A percentile compares a stretch with the other conserved stretches of the same genome.
Evolutionary conservation across 768 basidiomycete genomes (phyloP).

Genomic region (Baorangia bicolor): DNA sequence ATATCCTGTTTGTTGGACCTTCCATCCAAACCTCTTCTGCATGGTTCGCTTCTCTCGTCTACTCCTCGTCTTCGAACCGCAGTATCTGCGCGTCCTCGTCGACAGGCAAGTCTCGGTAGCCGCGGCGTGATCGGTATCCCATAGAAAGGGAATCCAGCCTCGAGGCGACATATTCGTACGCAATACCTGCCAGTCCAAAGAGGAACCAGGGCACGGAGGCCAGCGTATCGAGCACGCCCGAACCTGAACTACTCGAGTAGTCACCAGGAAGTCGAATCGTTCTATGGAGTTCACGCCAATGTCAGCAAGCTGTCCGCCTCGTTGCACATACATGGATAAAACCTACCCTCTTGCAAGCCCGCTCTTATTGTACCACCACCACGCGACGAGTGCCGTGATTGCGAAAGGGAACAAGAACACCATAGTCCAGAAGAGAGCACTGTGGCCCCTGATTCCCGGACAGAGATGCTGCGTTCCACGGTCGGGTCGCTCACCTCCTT

Average conservation of each 20-base stretch:
- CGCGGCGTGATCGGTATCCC: conserved; percentile 50
- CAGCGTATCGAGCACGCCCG: conserved; percentile 63
- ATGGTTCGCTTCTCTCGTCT: not conserved
- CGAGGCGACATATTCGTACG: conserved; percentile 62
- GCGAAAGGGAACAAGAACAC: conserved; percentile 74
- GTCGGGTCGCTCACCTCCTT: conserved; percentile 78
- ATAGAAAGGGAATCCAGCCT: conserved; percentile 39
- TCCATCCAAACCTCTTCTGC: not conserved
- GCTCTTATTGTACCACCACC: conserved; percentile 78
- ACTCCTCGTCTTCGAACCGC: conserved; percentile 78
- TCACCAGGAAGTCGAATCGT: conserved; percentile 75
- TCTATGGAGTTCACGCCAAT: conserved; percentile 35
- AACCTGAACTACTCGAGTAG: conserved; percentile 34
- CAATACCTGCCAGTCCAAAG: conserved; percentile 73
- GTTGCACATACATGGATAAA: not conserved
- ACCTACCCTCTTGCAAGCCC: conserved; percentile 75
- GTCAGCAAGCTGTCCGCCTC: conserved; percentile 1
- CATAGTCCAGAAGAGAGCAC: conserved; percentile 82
- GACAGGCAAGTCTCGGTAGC: conserved; percentile 75
- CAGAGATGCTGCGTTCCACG: conserved; percentile 73
- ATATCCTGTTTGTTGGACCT: not conserved
- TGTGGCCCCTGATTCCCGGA: conserved; percentile 74
- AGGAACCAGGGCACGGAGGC: conserved; percentile 92
- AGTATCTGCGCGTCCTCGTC: conserved; percentile 90
- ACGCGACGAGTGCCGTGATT: conserved; percentile 72